Conservation (phyloP, 371 early-diverging fungal species). For the Mucor irregularis region DNA sequence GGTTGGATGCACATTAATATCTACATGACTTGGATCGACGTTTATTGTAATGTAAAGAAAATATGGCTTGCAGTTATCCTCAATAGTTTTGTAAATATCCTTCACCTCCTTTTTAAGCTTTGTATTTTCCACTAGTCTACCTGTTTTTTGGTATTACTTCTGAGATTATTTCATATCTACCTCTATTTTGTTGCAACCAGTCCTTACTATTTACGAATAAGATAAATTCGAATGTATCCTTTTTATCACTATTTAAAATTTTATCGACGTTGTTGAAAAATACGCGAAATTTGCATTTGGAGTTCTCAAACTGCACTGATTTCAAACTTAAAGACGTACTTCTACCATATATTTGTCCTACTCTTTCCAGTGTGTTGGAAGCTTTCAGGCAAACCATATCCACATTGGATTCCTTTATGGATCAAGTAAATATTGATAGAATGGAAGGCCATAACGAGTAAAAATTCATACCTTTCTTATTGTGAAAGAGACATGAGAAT, state of each 20-base stretch:
- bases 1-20: slow-evolving; percentile 97
- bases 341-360: slow-evolving; percentile 72
- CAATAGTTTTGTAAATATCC: slow-evolving; percentile 65
- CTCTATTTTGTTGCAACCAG: neutral
- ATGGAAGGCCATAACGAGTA: neutral
- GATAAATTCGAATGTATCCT: slow-evolving; percentile 54
- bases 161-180: too few species aligned
- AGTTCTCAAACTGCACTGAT: neutral
- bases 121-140: slow-evolving; percentile 78
- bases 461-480: slow-evolving; percentile 65
- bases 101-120: slow-evolving; percentile 75
- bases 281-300: neutral
- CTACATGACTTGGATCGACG: slow-evolving; percentile 76
- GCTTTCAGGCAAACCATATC: slow-evolving; percentile 2
- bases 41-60: slow-evolving; percentile 83
- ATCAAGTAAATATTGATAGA: too few species aligned
- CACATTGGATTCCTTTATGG: neutral
- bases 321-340: slow-evolving; percentile 39
- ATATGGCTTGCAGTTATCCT: slow-evolving; percentile 69
- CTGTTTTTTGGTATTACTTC: slow-evolving; percentile 37
- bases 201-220: slow-evolving; percentile 86
- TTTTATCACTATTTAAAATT: slow-evolving; percentile 32
- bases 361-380: slow-evolving; percentile 70
- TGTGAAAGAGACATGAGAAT: slow-evolving; percentile 67
- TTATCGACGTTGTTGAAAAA: slow-evolving; percentile 53